phyloP scores from a whole-genome alignment of 2,329 filamentous ascomycete species.

The Paraphaeosphaeria sporulosa region DNA sequence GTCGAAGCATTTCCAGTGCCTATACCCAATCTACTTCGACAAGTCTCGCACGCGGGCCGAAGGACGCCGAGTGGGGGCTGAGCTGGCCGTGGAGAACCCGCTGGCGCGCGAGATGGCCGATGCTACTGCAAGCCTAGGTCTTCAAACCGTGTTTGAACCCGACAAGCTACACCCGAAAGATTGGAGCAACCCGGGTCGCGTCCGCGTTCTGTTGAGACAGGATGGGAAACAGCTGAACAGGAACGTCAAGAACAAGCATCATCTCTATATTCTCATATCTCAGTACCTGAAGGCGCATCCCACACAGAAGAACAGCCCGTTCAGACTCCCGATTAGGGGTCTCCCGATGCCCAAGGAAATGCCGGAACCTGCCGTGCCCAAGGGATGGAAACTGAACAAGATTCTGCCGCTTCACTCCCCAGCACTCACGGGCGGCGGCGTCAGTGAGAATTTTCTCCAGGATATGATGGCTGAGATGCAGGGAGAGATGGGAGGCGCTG shows the following conservation, averaged over 20 bases:
- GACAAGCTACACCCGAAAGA: conserved; percentile 94
- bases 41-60: conserved; percentile 74
- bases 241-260: conserved; percentile 77
- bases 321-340: conserved; percentile 76
- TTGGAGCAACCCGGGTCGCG: conserved; percentile 94
- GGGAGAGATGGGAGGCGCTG: conserved; percentile 46
- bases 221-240: conserved; percentile 60
- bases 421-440: conserved; percentile 89
- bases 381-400: conserved; percentile 88
- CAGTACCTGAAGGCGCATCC: conserved; percentile 79
- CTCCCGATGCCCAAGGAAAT: conserved; percentile 72
- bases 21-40: conserved; percentile 98
- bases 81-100: conserved; percentile 81
- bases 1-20: conserved; percentile 80
- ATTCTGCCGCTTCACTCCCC: conserved; percentile 88
- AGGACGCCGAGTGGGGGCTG: conserved; percentile 77
- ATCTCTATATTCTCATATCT: conserved; percentile 83
- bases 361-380: conserved; percentile 71
- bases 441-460: conserved; percentile 92
- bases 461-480: conserved; percentile 97
- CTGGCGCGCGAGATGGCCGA: conserved; percentile 88
- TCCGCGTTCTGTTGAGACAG: conserved; percentile 78
- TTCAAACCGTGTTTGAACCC: conserved; percentile 83
- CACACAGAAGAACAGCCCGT: conserved; percentile 74
- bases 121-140: conserved; percentile 70